Evolutionary conservation across 1,284 basidiomycete genomes (phyloP), one percentile per base, ranked within the genome.

Genomic region (Neonothopanus nambi): DNA sequence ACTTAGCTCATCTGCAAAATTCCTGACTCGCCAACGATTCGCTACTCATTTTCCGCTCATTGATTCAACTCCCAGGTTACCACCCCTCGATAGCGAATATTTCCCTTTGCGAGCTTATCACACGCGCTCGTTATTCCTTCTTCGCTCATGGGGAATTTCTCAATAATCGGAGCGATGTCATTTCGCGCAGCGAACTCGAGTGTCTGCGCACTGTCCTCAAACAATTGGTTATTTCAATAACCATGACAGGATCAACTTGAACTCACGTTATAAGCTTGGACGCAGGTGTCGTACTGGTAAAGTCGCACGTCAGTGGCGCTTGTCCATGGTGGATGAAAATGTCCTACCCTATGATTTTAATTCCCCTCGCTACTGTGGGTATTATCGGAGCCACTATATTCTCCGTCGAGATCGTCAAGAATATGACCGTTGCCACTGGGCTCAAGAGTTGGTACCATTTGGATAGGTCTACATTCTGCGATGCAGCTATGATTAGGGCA

Each of bases 81-180:
- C n/a, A 70, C 69, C 0, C 62, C 69, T 30, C 69, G 58, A 15
- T 71, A 71, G 17, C 70, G 60, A 21, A 72, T 21, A 21, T 56
- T 52, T 2, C 69, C 69, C 2, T 54, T 44, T 3, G 56, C 56
- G 5, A 71, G 54, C 41, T 51, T 62, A n/a, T 21, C 23, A 50
- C 70, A 57, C 23, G 69, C 70, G 1, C 64, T 57, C 39, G 66
- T 64, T 2, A 70, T 67, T 1, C 69, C 69, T 0, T 61, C 57
- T 39, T 60, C 58, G 12, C 38, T 61, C 60, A 70, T 60, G 8
- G 65, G 55, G 35, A 70, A 71, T 33, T 60, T 48, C 26, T 71
- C 61, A 9, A 63, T 53, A 1, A 70, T 50, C 2, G 69, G 65
- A n/a, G 21, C n/a, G n/a, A 60, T 49, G 3, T 55, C 45, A 40